Percentiles rank a stretch among this genome's conserved stretches.
Evolutionary conservation across 495 filamentous ascomycete species (phyloP).

Genomic region (Bacidia gigantensis): DNA sequence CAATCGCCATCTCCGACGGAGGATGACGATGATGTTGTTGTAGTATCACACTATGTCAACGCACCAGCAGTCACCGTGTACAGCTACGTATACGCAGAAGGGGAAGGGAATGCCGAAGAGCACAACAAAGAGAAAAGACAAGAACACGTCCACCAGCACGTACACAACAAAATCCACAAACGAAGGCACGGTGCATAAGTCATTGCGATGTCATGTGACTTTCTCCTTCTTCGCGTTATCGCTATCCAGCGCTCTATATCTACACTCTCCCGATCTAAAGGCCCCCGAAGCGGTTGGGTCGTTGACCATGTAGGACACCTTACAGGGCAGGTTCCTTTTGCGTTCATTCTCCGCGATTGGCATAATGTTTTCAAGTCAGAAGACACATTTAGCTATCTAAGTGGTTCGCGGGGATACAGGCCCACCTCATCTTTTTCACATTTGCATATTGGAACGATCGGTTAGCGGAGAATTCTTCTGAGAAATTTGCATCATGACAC

Average conservation of each 20-base stretch:
- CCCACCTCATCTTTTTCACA: not conserved
- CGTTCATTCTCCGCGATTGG: not conserved
- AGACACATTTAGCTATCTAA: not conserved
- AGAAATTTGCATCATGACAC: not conserved
- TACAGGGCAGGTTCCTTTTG: conserved; percentile 3
- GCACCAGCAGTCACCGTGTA: conserved; percentile 2
- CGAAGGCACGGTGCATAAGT: conserved; percentile 9
- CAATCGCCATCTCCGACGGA: too few relatives aligned
- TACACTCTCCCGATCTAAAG: not conserved
- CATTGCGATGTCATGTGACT: not conserved
- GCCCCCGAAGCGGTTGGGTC: conserved; percentile 2
- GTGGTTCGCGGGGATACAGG: not conserved
- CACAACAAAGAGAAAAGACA: conserved; percentile 5
- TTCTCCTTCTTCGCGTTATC: not conserved
- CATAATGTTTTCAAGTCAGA: too few relatives aligned
- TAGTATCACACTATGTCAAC: conserved; percentile 7
- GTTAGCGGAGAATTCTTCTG: not conserved
- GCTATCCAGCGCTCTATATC: not conserved
- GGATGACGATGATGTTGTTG: too few relatives aligned
- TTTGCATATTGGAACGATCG: conserved; percentile 1
- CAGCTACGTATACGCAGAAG: conserved; percentile 4
- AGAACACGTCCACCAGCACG: conserved; percentile 15
- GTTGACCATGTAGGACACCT: not conserved
- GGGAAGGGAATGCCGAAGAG: too few relatives aligned
- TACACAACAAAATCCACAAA: conserved; percentile 16